phyloP scores from a whole-genome alignment of 208 protist species.

The Herpetomonas muscarum region DNA sequence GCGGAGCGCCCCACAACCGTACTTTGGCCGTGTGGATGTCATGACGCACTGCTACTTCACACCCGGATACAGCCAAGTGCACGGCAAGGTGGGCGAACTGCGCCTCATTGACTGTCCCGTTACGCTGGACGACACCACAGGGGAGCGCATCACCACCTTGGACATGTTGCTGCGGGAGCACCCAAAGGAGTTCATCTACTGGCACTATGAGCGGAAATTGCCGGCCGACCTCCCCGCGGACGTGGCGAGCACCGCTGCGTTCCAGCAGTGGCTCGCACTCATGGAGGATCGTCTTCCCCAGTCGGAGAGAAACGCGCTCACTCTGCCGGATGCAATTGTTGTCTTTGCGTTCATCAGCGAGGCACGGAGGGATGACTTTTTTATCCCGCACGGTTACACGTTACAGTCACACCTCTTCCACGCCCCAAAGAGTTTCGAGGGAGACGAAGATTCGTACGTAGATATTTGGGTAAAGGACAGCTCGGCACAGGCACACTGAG shows the following conservation, averaged over 20 bases:
- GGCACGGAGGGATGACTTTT: conserved; percentile 25
- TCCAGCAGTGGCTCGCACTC: conserved; percentile 1
- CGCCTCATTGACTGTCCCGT: conserved; percentile 53
- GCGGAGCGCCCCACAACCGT: conserved; percentile 20
- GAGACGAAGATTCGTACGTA: conserved; percentile 43
- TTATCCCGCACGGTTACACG: conserved; percentile 34
- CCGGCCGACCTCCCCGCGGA: neutral
- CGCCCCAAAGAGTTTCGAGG: conserved; percentile 26
- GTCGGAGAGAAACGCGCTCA: neutral
- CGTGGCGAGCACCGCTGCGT: neutral
- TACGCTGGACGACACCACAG: conserved; percentile 24
- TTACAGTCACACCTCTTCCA: conserved; percentile 39
- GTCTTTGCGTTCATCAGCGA: conserved; percentile 36
- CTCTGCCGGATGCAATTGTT: conserved; percentile 53
- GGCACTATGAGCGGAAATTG: conserved; percentile 35
- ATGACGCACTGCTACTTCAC: conserved; percentile 68
- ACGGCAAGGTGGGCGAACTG: conserved; percentile 58
- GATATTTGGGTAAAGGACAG: conserved; percentile 47
- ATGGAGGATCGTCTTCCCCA: conserved; percentile 18
- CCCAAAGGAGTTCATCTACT: conserved; percentile 42
- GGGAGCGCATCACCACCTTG: conserved; percentile 32
- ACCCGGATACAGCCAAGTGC: conserved; percentile 67
- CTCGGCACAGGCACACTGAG: neutral
- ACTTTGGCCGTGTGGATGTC: conserved; percentile 45
- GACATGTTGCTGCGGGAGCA: conserved; percentile 51